Percentiles rank a stretch among this genome's conserved stretches.
These are phyloP conservation scores for Sugiyamaella boreocaroliniensis DNA, from an alignment of 805 yeast species.

Conservation along the genomic window DNA sequence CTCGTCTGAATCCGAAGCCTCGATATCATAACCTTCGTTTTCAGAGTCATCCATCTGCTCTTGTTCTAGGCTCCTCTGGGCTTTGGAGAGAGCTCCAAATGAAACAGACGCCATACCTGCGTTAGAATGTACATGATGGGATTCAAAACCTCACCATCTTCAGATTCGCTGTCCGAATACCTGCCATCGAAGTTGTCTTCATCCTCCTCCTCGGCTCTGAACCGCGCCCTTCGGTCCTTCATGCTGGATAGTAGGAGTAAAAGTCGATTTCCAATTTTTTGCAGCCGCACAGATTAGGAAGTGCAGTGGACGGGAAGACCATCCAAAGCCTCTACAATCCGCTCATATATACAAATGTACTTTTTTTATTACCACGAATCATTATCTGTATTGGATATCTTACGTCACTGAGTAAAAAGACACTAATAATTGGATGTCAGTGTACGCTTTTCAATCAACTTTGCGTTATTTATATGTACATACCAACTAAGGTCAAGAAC, in stretches of 20 bases:
- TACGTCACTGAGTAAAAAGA: too few species aligned
- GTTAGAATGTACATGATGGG: neutral
- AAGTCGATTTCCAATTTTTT: neutral
- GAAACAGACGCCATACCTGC: conserved; percentile 14
- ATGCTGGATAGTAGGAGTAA: neutral
- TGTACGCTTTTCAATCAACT: too few species aligned
- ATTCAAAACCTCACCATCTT: conserved; percentile 1
- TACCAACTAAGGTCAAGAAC: too few species aligned
- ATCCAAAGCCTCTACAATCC: too few species aligned
- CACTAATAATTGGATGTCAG: too few species aligned
- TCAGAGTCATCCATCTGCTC: conserved; percentile 2
- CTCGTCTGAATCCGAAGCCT: conserved; percentile 14
- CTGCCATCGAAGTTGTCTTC: conserved; percentile 3
- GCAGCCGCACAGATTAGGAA: neutral
- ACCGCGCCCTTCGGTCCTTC: conserved; percentile 6
- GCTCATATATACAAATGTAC: too few species aligned
- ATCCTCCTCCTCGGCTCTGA: conserved; percentile 3
- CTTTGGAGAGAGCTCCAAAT: conserved; percentile 26
- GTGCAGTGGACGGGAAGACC: too few species aligned
- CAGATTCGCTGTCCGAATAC: conserved; percentile 1
- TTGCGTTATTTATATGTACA: too few species aligned
- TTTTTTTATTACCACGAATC: too few species aligned
- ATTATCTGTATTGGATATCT: too few species aligned
- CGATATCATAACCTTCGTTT: conserved; percentile 2
- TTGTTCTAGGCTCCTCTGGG: conserved; percentile 19